Evolutionary conservation across 2,329 filamentous ascomycete genomes (phyloP), one percentile per base, ranked within the genome.

Genomic region (Pseudocercospora musae): DNA sequence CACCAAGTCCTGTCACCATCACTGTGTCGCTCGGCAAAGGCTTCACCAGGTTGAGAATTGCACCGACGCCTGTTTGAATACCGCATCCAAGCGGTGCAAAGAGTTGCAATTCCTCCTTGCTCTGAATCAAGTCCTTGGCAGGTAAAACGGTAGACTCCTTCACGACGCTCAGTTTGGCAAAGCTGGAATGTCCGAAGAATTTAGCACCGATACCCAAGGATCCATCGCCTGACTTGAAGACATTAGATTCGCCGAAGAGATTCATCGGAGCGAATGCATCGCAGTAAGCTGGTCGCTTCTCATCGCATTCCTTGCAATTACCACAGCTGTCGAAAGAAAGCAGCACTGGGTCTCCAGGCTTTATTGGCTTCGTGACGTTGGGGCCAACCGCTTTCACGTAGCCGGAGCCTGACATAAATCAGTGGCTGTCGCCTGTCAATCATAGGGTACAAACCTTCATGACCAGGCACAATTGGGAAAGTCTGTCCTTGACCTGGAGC

Each of bases 371-470:
- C 10, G 37, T 68, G n/a, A 79, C 73, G 0, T 71, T 71, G 1
- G 71, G 70, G 1, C 79, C 80, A 29, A 80, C 68, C 25, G 73
- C 69, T 59, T 76, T 74, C 15, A 84, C 79, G 42, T 80, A 77
- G 0, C 82, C 81, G 0, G 80, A 68, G 18, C 69, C 69, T 71
- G 46, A 6, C 8, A 59, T n/a, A 37, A 25, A 33, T 56, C 33
- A 65, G 57, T 33, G 13, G 20, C 13, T 25, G 37, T n/a, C 53
- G 23, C 18, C 23, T 15, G 3, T 37, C 8, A n/a, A 10, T 33
- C 5, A 62, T 23, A 46, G 48, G 53, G 10, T 58, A 50, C 56
- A 58, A 57, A 59, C 62, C 67, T 59, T 71, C 69, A 59, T 70
- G 68, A 10, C 69, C 69, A 23, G 69, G 59, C 13, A 66, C 64